Evolutionary conservation across 192 early-diverging fungal species (phyloP).

Genomic region (Backusella westeae): DNA sequence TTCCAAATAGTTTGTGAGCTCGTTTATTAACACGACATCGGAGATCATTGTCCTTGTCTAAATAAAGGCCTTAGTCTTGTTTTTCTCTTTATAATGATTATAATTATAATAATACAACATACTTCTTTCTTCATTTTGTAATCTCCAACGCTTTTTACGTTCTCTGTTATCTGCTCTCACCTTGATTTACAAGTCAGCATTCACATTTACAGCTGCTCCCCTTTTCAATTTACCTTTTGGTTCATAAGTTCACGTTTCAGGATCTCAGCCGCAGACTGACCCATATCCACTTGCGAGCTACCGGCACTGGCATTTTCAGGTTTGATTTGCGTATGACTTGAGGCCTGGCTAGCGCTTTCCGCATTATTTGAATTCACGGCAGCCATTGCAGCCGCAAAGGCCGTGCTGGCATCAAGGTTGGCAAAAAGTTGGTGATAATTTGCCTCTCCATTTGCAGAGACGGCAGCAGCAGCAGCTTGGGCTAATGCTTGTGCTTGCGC

Average conservation of each 20-base stretch:
- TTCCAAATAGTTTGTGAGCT: slow-evolving; percentile 68
- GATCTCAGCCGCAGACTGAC: slow-evolving; percentile 24
- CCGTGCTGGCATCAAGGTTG: slow-evolving; percentile 7
- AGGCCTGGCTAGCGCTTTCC: background rate
- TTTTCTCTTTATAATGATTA: background rate
- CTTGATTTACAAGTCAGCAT: background rate
- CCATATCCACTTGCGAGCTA: slow-evolving; percentile 5
- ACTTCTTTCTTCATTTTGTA: slow-evolving; percentile 54
- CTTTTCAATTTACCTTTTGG: slow-evolving; percentile 30
- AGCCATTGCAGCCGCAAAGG: background rate
- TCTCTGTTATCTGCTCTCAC: slow-evolving; percentile 52
- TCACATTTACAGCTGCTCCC: background rate
- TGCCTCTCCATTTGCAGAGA: slow-evolving; percentile 12
- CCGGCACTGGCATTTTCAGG: background rate
- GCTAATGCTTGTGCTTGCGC: slow-evolving; percentile 28
- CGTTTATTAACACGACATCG: slow-evolving; percentile 76
- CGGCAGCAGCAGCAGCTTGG: slow-evolving; percentile 27
- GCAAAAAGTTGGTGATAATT: slow-evolving; percentile 20
- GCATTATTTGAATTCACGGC: background rate
- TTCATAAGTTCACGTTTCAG: slow-evolving; percentile 37
- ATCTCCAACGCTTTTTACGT: slow-evolving; percentile 52
- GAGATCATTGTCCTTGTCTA: slow-evolving; percentile 77
- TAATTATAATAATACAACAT: slow-evolving; percentile 15
- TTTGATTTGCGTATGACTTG: background rate
- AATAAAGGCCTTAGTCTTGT: background rate